Evolutionary conservation across 2,329 filamentous ascomycete genomes (phyloP).

Genomic region (Beauveria brongniartii): DNA sequence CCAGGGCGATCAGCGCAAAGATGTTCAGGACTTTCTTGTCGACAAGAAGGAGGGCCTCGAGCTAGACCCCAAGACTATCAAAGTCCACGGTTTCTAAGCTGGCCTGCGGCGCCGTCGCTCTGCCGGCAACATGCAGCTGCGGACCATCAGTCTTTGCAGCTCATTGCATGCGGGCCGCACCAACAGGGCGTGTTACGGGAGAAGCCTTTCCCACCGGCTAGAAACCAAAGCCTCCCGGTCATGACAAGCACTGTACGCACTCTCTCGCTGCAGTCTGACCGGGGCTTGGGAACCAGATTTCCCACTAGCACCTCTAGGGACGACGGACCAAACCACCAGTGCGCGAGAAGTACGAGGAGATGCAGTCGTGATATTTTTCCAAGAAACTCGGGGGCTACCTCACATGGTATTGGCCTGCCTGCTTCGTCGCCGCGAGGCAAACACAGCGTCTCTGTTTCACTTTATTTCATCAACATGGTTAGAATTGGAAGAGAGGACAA

Average conservation of each 20-base stretch:
- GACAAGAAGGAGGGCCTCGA: constrained; percentile 93
- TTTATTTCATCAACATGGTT: not conserved
- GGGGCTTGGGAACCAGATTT: constrained; percentile 23
- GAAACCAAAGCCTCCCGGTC: constrained; percentile 13
- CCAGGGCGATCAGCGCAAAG: constrained; percentile 97
- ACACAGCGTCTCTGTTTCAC: not conserved
- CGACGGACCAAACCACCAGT: constrained; percentile 19
- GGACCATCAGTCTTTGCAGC: not conserved
- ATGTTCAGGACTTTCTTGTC: constrained; percentile 94
- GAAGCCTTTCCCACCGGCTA: constrained; percentile 5
- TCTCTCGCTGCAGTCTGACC: constrained; percentile 11
- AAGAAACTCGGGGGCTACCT: constrained; percentile 4
- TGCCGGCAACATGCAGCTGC: constrained; percentile 17
- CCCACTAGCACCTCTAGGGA: constrained; percentile 17
- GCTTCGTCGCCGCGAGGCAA: constrained; percentile 1
- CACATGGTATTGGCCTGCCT: not conserved
- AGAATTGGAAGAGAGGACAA: not conserved
- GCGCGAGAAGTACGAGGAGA: constrained; percentile 14
- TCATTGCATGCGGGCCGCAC: constrained; percentile 7
- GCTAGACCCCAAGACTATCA: constrained; percentile 94
- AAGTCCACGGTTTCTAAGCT: constrained; percentile 57
- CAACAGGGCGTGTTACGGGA: constrained; percentile 13
- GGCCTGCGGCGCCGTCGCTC: constrained; percentile 30
- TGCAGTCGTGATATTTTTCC: constrained; percentile 14
- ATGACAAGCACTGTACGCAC: not conserved